Conservation (phyloP, 2,329 filamentous ascomycete species). For the Xylaria polymorpha region DNA sequence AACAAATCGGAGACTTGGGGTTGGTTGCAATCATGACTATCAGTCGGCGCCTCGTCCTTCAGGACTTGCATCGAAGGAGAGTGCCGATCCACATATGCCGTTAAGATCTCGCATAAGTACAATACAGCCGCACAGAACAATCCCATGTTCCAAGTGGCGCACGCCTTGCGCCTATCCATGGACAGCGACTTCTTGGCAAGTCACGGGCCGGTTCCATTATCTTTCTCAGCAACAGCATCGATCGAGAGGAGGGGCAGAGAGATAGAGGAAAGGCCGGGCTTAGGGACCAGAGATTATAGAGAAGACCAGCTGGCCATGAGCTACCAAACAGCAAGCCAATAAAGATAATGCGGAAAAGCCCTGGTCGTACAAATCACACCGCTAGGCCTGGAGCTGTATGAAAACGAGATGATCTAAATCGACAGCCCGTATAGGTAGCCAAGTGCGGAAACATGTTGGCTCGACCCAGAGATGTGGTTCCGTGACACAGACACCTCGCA, state of each 20-base stretch:
- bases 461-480: constrained; percentile 32
- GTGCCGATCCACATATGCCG: constrained; percentile 38
- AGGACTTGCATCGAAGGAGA: constrained; percentile 25
- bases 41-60: constrained; percentile 13
- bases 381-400: constrained; percentile 21
- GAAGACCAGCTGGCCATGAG: constrained; percentile 7
- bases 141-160: constrained; percentile 25
- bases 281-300: constrained; percentile 1
- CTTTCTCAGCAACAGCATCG: not conserved
- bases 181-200: constrained; percentile 26
- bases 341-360: not conserved
- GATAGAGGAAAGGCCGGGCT: not conserved
- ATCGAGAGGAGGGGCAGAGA: not conserved
- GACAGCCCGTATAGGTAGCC: constrained; percentile 17
- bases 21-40: constrained; percentile 5
- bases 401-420: constrained; percentile 1
- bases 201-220: constrained; percentile 4
- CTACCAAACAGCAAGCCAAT: constrained; percentile 22
- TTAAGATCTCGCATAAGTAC: constrained; percentile 36
- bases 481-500: constrained; percentile 32
- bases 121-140: constrained; percentile 30
- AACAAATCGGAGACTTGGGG: constrained; percentile 11
- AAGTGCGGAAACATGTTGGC: constrained; percentile 23
- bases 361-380: constrained; percentile 31
- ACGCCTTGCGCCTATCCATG: constrained; percentile 20